phyloP scores from a whole-genome alignment of 148 eudicot genomes.

The Rhododendron henanense region DNA sequence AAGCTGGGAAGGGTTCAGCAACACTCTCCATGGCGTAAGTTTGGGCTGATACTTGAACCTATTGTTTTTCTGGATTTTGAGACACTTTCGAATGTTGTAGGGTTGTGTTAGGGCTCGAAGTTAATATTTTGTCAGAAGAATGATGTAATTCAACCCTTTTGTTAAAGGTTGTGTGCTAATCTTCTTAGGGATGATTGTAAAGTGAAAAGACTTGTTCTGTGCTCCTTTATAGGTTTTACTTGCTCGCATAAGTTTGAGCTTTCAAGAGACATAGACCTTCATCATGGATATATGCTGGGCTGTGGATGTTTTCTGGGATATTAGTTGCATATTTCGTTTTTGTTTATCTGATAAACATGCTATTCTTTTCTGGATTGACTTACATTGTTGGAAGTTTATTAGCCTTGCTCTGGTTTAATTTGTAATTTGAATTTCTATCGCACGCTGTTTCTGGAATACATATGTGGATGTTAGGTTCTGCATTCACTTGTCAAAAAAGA shows the following conservation, averaged over 20 bases:
- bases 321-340: background rate
- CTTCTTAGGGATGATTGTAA: background rate
- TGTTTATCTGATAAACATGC: background rate
- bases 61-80: background rate
- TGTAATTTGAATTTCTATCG: background rate
- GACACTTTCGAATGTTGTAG: background rate
- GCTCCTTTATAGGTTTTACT: background rate
- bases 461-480: background rate
- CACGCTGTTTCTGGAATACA: background rate
- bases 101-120: background rate
- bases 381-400: background rate
- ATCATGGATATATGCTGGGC: background rate
- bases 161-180: background rate
- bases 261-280: background rate
- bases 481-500: background rate
- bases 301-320: background rate
- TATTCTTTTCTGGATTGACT: background rate
- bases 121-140: background rate
- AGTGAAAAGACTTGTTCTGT: background rate
- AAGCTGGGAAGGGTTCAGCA: conserved; percentile 99
- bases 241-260: background rate
- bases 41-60: background rate
- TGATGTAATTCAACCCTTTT: background rate
- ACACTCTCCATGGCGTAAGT: conserved; percentile 99
- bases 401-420: background rate